These are phyloP conservation scores for Tephrocybe sp. DNA, from an alignment of 768 basidiomycete species.

Conservation along the genomic window DNA sequence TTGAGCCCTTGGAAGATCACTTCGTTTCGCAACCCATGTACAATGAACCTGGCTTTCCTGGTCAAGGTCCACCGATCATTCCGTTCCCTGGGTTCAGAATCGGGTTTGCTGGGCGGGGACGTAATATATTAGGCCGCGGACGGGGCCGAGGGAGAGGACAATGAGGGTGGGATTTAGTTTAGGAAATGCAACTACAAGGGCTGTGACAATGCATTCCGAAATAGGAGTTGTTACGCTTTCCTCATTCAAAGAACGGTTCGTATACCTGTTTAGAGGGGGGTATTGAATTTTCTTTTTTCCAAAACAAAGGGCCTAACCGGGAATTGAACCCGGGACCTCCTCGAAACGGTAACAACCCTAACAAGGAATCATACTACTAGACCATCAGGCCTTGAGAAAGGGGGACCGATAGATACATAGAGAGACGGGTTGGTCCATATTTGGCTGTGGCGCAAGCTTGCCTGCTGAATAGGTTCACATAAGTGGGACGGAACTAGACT, in stretches of 20 bases:
- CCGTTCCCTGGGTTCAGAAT: slow-evolving; percentile 40
- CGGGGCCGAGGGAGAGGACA: background rate
- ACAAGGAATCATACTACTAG: slow-evolving; percentile 38
- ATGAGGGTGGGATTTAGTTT: background rate
- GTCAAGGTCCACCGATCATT: slow-evolving; percentile 26
- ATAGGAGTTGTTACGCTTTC: no score
- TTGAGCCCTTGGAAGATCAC: slow-evolving; percentile 23
- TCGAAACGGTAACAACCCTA: slow-evolving; percentile 23
- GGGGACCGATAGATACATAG: no score
- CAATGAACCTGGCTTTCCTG: slow-evolving; percentile 23
- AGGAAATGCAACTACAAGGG: background rate
- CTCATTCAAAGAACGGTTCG: background rate
- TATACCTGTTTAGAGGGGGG: background rate
- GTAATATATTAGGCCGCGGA: slow-evolving; percentile 14
- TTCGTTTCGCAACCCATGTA: slow-evolving; percentile 8
- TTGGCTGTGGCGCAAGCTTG: no score
- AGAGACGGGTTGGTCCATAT: no score
- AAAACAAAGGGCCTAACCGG: slow-evolving; percentile 13
- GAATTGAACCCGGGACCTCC: slow-evolving; percentile 20
- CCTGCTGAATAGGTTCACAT: no score
- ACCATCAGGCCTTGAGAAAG: background rate
- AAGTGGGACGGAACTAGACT: no score
- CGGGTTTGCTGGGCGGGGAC: slow-evolving; percentile 58
- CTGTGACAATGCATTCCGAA: no score
- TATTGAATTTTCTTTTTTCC: no score